Base-by-base conservation (phyloP, 2,329 filamentous ascomycete species). In the Trichoderma arundinaceum region DNA sequence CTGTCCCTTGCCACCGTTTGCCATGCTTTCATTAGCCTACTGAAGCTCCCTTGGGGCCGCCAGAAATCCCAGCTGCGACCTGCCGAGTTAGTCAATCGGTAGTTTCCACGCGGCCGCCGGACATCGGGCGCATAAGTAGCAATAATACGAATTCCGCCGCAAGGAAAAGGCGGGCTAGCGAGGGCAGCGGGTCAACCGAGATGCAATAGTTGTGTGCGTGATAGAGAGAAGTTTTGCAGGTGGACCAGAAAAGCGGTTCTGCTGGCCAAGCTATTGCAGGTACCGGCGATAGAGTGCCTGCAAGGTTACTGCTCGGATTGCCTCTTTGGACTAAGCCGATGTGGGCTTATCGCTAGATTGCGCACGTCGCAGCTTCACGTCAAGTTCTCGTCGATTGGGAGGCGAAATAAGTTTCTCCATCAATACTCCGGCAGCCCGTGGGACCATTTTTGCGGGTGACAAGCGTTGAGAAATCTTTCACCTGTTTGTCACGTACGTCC, bases 171-270 rank as follows among this genome's bases (percentile, higher is more conserved):
- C 38, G 35, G 38, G 58, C 46, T 41, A 51, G 46, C 35, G 22
- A 49, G 46, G 22, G 22, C 22, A 28, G 22, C 22, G 49, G 35
- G 52, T 54, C 52, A 41, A 38, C 15, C 52, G 38, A 54, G 52
- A 53, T 53, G 35, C 17, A 13, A 54, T 38, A 54, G 35, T 22
- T 49, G 33, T 17, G 28, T 46, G 60, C 49, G 60, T 63, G 49
- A 54, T 51, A 32, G 39, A 46, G 60, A 63, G 49, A 54, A 63
- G 60, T 63, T 54, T 63, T 53, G 49, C 60, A 63, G 60, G 60
- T 63, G 60, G 60, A 54, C n/a, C 39, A 38, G 60, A 63, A 63
- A 63, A 53, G 60, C 60, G 49, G 60, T 63, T 54, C 60, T 63
- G 49, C n/a, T 46, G 49, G 49, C 39, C 35, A 35, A 62, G 22